phyloP scores from a whole-genome alignment of 345 rosid species.

The Gossypium raimondii region DNA sequence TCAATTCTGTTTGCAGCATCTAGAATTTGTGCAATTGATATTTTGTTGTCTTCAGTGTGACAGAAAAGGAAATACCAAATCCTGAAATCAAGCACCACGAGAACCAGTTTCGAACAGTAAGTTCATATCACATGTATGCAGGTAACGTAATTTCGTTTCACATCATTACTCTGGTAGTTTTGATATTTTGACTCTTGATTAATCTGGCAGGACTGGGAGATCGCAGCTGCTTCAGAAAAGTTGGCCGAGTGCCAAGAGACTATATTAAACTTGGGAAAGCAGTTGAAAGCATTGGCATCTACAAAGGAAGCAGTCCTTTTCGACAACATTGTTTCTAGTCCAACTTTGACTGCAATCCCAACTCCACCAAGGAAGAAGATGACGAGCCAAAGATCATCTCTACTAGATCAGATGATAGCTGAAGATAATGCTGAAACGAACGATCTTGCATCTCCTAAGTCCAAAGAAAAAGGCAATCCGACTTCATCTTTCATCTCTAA shows the following conservation, averaged over 20 bases:
- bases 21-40: slow-evolving; percentile 21
- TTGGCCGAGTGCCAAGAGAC: slow-evolving; percentile 94
- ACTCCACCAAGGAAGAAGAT: slow-evolving; percentile 37
- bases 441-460: slow-evolving; percentile 18
- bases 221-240: slow-evolving; percentile 87
- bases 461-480: slow-evolving; percentile 19
- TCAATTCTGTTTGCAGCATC: background rate
- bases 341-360: slow-evolving; percentile 10
- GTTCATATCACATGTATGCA: slow-evolving; percentile 22
- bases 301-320: slow-evolving; percentile 54
- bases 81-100: slow-evolving; percentile 39
- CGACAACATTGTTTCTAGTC: slow-evolving; percentile 39
- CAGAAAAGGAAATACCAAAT: slow-evolving; percentile 29
- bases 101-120: slow-evolving; percentile 58
- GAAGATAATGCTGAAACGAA: slow-evolving; percentile 44
- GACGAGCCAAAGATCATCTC: slow-evolving; percentile 57
- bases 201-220: slow-evolving; percentile 67
- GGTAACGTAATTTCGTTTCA: background rate
- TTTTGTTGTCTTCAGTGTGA: slow-evolving; percentile 41
- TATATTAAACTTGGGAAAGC: slow-evolving; percentile 80
- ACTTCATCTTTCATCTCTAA: slow-evolving; percentile 27
- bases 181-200: slow-evolving; percentile 8
- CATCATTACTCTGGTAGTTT: background rate
- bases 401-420: slow-evolving; percentile 79
- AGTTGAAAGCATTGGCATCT: slow-evolving; percentile 70